Conservation (phyloP, 2,329 filamentous ascomycete species). For the Pseudohalonectria lignicola region DNA sequence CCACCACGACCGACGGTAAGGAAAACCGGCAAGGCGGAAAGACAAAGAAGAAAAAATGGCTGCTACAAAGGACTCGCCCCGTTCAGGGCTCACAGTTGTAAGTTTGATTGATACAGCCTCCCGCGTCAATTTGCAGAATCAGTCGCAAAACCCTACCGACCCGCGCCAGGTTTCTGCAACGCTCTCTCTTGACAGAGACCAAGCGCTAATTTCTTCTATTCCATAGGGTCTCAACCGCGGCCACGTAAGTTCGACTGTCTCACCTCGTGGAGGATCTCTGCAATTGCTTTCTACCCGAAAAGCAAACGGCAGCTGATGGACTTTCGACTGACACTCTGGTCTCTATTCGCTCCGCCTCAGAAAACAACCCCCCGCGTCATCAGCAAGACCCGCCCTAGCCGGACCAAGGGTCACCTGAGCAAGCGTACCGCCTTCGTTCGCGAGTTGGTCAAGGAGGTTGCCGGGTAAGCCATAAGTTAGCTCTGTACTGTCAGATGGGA, state of each 20-base stretch:
- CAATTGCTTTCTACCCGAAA: constrained; percentile 23
- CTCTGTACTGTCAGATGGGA: too few relatives aligned
- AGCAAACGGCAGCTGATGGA: constrained; percentile 46
- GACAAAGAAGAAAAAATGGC: constrained; percentile 3
- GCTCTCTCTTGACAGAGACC: neutral
- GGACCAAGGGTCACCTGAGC: constrained; percentile 91
- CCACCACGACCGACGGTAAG: too few relatives aligned
- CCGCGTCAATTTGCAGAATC: neutral
- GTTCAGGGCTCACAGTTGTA: constrained; percentile 1
- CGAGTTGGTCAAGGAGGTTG: constrained; percentile 96
- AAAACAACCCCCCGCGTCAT: constrained; percentile 73
- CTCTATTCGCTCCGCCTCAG: constrained; percentile 30
- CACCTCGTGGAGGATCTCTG: constrained; percentile 69
- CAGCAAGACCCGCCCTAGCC: constrained; percentile 66
- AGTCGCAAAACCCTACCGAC: neutral
- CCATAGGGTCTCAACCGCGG: constrained; percentile 24
- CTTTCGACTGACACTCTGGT: constrained; percentile 38
- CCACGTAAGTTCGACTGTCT: constrained; percentile 52
- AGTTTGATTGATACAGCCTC: neutral
- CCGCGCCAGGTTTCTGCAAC: neutral
- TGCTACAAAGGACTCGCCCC: constrained; percentile 1
- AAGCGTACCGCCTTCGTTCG: constrained; percentile 96
- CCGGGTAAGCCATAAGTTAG: constrained; percentile 79
- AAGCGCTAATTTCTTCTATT: neutral
- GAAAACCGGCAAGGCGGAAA: too few relatives aligned